phyloP scores from a whole-genome alignment of 2,329 filamentous ascomycete genomes.

The Aspergillus cejpii region DNA sequence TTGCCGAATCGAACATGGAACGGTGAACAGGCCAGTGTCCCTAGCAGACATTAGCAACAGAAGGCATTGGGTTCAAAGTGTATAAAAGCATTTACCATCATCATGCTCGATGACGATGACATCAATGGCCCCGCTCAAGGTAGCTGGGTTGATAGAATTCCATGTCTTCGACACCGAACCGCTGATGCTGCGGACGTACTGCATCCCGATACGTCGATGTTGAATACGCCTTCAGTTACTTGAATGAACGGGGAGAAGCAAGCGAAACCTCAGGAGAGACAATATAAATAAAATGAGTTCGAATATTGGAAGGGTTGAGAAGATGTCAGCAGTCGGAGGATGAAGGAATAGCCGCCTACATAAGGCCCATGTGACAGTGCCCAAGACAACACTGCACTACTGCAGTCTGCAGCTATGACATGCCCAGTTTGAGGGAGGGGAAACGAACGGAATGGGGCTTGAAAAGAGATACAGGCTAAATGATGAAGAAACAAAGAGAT shows the following conservation, averaged over 20 bases:
- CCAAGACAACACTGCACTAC: conserved; percentile 10
- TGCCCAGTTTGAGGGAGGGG: conserved; percentile 11
- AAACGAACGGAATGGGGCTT: conserved; percentile 8
- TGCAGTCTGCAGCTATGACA: conserved; percentile 11
- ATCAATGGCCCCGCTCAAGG: conserved; percentile 94
- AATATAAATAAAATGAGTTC: conserved; percentile 5
- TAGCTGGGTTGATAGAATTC: conserved; percentile 99
- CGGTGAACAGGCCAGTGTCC: conserved; percentile 77
- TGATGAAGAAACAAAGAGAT: background rate
- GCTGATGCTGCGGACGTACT: conserved; percentile 94
- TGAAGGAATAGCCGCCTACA: conserved; percentile 28
- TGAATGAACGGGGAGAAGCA: conserved; percentile 2
- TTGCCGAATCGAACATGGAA: conserved; percentile 99
- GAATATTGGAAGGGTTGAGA: conserved; percentile 4
- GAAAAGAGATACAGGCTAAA: background rate
- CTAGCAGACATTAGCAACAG: conserved; percentile 25
- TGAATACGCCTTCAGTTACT: conserved; percentile 12
- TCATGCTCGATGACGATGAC: conserved; percentile 96
- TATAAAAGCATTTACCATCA: conserved; percentile 57
- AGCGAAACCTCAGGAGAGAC: conserved; percentile 8
- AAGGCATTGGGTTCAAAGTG: background rate
- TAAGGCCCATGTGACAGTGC: conserved; percentile 34
- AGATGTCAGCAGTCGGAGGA: conserved; percentile 12
- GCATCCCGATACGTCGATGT: conserved; percentile 55
- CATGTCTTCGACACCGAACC: conserved; percentile 96